Evolutionary conservation across 805 yeast genomes (phyloP), one percentile per base, ranked within the genome.

Genomic region (Saccharomyces paradoxus): DNA sequence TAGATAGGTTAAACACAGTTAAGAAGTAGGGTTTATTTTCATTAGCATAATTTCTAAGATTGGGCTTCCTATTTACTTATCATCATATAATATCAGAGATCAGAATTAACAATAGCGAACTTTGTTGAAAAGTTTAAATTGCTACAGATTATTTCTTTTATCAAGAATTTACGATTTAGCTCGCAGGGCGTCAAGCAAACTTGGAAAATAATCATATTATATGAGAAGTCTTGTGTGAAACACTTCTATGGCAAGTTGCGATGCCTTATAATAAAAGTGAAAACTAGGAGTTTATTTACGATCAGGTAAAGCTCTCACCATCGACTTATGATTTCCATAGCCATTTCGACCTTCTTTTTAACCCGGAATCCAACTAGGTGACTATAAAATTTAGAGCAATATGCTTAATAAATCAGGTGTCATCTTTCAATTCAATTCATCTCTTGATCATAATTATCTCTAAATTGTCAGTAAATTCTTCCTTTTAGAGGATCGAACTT

Each of bases 361-460:
- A 26, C 24, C n/a, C n/a, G 21, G 14, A n/a, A 8, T 13, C 48
- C 44, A 28, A 48, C 14, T n/a, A 44, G 44, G 48, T 56, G 60
- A 37, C 62, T 56, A 52, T 59, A 60, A 9, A 9, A 29, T 8
- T 8, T 29, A 9, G 12, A 61, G 46, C 5, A 60, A 64, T 29
- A 61, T 51, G 51, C 60, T 61, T 4, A 64, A 61, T 54, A 46
- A 60, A 61, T 9, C 64, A 64, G 14, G 64, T 63, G 51, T 61
- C 61, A 21, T 64, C 63, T 50, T 62, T 64, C 8, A 62, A 50
- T 50, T 61, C 60, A 62, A 32, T 50, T 61, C 64, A 30, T 64
- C 66, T 51, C 55, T 58, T 5, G 66, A 60, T 63, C 64, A 53
- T 62, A 63, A 8, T 58, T 57, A 54, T 59, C 63, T 26, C 62